Evolutionary conservation across 2,329 filamentous ascomycete genomes (phyloP).

Genomic region (Fusarium gaditjirri): DNA sequence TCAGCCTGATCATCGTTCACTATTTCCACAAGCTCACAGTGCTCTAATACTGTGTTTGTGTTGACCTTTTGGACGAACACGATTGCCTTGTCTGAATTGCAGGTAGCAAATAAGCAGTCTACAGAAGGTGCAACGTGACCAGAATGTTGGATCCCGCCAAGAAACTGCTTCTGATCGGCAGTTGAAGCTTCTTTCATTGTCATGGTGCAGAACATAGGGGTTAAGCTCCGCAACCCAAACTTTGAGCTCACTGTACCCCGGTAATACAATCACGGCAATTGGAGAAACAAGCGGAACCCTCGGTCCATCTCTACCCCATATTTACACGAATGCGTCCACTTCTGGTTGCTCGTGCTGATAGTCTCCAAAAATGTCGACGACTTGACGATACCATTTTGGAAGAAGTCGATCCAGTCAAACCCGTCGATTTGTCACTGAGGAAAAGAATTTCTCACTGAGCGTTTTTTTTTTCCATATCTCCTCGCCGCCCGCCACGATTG

Average conservation of each 20-base stretch:
- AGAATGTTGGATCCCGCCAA: background rate
- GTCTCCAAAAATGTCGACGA: slow-evolving; percentile 4
- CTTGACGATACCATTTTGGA: slow-evolving; percentile 14
- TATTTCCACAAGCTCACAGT: slow-evolving; percentile 11
- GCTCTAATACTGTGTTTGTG: slow-evolving; percentile 4
- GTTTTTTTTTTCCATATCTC: background rate
- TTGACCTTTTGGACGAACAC: background rate
- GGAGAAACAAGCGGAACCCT: slow-evolving; percentile 25
- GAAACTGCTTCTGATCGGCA: slow-evolving; percentile 15
- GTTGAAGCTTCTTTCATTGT: background rate
- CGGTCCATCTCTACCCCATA: slow-evolving; percentile 28
- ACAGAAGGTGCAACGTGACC: background rate
- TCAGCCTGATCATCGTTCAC: slow-evolving; percentile 21
- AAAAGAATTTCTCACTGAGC: background rate
- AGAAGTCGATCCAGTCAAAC: slow-evolving; percentile 4
- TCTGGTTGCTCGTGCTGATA: slow-evolving; percentile 7
- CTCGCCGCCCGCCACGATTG: background rate
- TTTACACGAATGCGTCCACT: slow-evolving; percentile 17
- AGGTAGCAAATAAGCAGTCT: background rate
- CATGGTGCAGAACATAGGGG: background rate
- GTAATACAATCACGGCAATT: slow-evolving; percentile 31
- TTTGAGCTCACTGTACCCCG: slow-evolving; percentile 7
- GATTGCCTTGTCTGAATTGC: background rate
- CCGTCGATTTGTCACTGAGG: background rate
- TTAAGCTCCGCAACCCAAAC: background rate